Evolutionary conservation across 345 rosid species (phyloP).

Genomic region (Anacardium occidentale): DNA sequence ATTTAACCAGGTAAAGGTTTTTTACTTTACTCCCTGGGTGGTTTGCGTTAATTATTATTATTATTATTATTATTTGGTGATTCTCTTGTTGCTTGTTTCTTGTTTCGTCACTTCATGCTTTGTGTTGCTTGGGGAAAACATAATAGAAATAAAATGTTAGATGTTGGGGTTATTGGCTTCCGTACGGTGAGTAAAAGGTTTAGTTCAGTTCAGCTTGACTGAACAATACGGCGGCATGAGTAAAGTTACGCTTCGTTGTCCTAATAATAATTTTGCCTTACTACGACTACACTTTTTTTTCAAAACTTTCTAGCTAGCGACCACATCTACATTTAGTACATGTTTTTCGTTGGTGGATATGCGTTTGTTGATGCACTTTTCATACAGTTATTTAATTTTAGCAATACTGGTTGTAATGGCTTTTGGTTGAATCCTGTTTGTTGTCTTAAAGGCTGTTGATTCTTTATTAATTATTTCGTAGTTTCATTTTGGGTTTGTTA

Average conservation of each 20-base stretch:
- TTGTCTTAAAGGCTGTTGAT: neutral
- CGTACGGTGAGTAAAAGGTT: neutral
- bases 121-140: constrained; percentile 12
- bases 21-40: constrained; percentile 1
- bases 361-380: neutral
- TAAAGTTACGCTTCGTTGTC: neutral
- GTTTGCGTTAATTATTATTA: neutral
- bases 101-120: neutral
- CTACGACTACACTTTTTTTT: neutral
- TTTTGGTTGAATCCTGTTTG: neutral
- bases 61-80: neutral
- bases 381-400: neutral
- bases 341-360: neutral
- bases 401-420: constrained; percentile 2
- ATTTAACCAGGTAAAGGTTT: constrained; percentile 17
- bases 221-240: neutral
- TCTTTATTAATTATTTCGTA: neutral
- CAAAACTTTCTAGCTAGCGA: constrained; percentile 10
- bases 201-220: neutral
- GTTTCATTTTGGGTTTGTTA: neutral
- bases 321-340: neutral
- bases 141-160: neutral
- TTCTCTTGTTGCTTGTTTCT: neutral
- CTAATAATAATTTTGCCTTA: too few species aligned
- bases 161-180: constrained; percentile 5